phyloP scores from a whole-genome alignment of 805 yeast genomes.

The Sugiyamaella smithiae region DNA sequence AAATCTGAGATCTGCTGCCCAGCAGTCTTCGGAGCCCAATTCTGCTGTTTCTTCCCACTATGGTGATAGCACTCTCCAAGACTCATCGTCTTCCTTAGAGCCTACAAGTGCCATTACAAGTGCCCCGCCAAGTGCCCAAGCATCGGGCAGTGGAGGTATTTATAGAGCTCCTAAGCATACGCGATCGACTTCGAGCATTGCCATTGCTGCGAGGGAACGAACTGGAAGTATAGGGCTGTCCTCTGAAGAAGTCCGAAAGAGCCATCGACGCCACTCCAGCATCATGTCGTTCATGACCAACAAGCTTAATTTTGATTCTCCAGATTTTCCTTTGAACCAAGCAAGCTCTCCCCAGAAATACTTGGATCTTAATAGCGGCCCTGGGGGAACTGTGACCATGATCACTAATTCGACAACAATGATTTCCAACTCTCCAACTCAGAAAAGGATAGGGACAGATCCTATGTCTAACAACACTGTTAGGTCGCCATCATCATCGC shows the following conservation, averaged over 20 bases:
- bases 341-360: constrained; percentile 1
- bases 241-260: constrained; percentile 10
- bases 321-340: neutral
- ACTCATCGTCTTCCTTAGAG: neutral
- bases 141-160: neutral
- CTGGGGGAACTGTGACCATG: neutral
- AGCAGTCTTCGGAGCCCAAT: neutral
- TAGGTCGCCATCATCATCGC: neutral
- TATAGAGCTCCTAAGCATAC: constrained; percentile 16
- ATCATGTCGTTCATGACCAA: constrained; percentile 18
- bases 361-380: constrained; percentile 2
- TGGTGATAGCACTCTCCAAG: constrained; percentile 3
- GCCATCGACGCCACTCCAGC: constrained; percentile 26
- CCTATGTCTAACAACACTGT: neutral
- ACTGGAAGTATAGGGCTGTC: neutral
- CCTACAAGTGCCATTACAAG: neutral
- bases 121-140: neutral
- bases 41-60: constrained; percentile 1
- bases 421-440: neutral
- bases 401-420: neutral
- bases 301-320: constrained; percentile 3
- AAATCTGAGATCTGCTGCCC: neutral
- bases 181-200: constrained; percentile 20
- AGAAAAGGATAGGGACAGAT: constrained; percentile 7
- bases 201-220: neutral